Evolutionary conservation across 2,329 filamentous ascomycete species (phyloP), one percentile per base, ranked within the genome.

Genomic region (Stachybotrys chartarum): DNA sequence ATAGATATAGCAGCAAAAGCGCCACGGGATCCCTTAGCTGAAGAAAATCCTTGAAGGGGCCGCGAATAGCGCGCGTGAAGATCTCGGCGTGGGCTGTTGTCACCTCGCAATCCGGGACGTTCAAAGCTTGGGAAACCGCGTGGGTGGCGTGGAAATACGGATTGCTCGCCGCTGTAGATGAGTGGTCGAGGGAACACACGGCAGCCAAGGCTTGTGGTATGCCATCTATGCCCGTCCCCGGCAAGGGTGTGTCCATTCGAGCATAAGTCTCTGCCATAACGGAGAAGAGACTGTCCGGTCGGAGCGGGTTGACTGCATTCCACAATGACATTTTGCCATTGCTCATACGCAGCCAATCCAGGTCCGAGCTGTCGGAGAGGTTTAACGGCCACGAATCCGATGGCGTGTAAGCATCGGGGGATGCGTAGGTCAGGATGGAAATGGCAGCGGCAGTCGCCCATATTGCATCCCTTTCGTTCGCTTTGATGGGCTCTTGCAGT

Each of bases 361-460:
- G 54, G 30, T 69, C 69, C 1, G 62, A 60, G 1, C 54, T 8
- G 0, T 57, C 56, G 1, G 62, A 60, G 1, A 62, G 12, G 1
- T 59, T 67, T 0, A 73, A 39, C 1, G 72, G 72, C 72, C 71
- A 74, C 0, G 70, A 63, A 12, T 68, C 57, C 49, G 69, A 64
- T 0, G 67, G 59, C 0, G 53, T 58, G 50, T 52, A 53, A 2
- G 70, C 69, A 49, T 78, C 72, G 0, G 72, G 66, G 1, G 68
- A 71, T 0, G 73, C 67, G 56, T 78, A 76, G 0, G 68, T 59
- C 1, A 77, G 50, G 2, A 78, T 61, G 1, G 68, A 70, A 0
- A 79, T 58, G 7, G 72, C 70, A 24, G 75, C 73, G 0, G 75
- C 75, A 6, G 74, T 75, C 3, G 67, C 73, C 77, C 77, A 79